phyloP scores from a whole-genome alignment of 179 eudicot species.

The Amaranthus tricolor region DNA sequence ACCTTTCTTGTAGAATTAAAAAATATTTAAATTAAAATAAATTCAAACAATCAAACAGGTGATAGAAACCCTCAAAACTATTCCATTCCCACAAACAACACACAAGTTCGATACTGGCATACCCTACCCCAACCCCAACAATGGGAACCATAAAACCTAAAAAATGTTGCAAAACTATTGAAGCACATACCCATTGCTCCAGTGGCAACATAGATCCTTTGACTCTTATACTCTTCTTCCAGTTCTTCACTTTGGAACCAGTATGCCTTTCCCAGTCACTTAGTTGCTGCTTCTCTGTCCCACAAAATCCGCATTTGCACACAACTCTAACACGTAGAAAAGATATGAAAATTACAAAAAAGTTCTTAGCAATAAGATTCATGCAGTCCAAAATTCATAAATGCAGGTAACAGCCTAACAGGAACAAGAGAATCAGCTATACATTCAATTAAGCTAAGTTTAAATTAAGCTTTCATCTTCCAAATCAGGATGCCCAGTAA shows the following conservation, averaged over 20 bases:
- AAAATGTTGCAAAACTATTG: conserved; percentile 7
- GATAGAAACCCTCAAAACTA: background rate
- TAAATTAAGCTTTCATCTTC: background rate
- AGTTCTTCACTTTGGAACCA: conserved; percentile 61
- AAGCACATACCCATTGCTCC: conserved; percentile 70
- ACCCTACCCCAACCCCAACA: conserved; percentile 4
- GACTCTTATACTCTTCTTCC: conserved; percentile 66
- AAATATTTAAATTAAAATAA: background rate
- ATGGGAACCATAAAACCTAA: background rate
- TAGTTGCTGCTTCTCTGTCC: conserved; percentile 52
- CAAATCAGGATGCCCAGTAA: too few relatives aligned
- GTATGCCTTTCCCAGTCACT: conserved; percentile 85
- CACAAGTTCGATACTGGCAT: background rate
- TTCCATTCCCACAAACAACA: background rate
- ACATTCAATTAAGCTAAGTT: conserved; percentile 2
- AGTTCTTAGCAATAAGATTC: conserved; percentile 9
- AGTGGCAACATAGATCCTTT: conserved; percentile 59
- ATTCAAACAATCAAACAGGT: background rate
- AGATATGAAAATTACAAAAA: conserved; percentile 4
- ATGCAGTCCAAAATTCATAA: conserved; percentile 2
- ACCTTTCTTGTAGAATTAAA: background rate
- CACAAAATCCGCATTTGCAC: conserved; percentile 68
- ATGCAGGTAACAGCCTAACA: background rate
- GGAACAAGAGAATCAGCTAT: background rate
- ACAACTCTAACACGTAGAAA: conserved; percentile 43